Evolutionary conservation across 2,329 filamentous ascomycete species (phyloP).

Genomic region (Thielaviopsis musarum): DNA sequence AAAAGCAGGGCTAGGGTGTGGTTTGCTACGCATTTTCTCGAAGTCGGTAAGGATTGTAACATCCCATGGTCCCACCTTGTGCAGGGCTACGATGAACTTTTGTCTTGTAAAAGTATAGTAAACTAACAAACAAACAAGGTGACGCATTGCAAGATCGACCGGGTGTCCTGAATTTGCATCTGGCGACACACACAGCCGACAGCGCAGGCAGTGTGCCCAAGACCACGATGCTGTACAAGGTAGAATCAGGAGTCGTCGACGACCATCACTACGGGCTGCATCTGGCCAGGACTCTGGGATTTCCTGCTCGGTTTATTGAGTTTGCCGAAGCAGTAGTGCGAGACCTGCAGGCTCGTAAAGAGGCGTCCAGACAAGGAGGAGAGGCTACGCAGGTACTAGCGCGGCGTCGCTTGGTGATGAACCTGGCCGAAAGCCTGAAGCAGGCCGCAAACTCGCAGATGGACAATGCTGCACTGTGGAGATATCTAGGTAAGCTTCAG

Average conservation of each 20-base stretch:
- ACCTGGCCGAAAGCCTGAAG: conserved; percentile 52
- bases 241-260: conserved; percentile 52
- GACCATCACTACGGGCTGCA: conserved; percentile 72
- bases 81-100: not conserved
- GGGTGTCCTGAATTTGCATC: conserved; percentile 69
- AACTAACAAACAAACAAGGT: conserved; percentile 25
- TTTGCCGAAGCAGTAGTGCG: conserved; percentile 50
- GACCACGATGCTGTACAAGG: conserved; percentile 79
- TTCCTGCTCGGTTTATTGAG: conserved; percentile 51
- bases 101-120: not conserved
- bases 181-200: conserved; percentile 48
- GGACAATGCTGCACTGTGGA: conserved; percentile 42
- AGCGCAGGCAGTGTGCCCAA: conserved; percentile 33
- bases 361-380: conserved; percentile 41
- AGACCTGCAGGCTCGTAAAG: conserved; percentile 39
- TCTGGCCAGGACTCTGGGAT: conserved; percentile 56
- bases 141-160: conserved; percentile 55
- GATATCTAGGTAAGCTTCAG: conserved; percentile 51
- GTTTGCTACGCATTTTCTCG: conserved; percentile 87
- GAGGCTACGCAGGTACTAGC: conserved; percentile 40
- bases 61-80: not conserved
- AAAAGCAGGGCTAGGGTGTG: conserved; percentile 65
- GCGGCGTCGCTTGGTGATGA: conserved; percentile 57
- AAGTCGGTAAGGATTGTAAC: conserved; percentile 35
- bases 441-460: conserved; percentile 51